phyloP scores from a whole-genome alignment of 495 filamentous ascomycete genomes.

The Neurospora sublineolata region DNA sequence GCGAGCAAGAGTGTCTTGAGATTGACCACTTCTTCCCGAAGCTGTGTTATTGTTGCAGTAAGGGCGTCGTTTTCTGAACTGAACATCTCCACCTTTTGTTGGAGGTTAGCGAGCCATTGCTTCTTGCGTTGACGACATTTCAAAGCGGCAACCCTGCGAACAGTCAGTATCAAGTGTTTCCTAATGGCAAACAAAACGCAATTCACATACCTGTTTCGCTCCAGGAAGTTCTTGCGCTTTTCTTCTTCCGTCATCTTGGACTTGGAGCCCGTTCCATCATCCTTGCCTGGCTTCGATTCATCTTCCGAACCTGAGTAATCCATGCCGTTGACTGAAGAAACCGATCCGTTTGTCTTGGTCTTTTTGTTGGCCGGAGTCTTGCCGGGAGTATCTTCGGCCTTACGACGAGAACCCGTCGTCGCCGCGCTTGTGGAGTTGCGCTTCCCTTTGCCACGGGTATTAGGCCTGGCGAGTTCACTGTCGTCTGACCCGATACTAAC shows the following conservation, averaged over 20 bases:
- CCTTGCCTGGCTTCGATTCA: slow-evolving; percentile 41
- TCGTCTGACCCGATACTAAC: slow-evolving; percentile 64
- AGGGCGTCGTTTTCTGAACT: slow-evolving; percentile 83
- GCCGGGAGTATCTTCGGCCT: slow-evolving; percentile 60
- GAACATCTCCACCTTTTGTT: slow-evolving; percentile 88
- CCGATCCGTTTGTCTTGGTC: slow-evolving; percentile 46
- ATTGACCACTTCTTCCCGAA: slow-evolving; percentile 90
- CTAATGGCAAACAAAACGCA: neutral
- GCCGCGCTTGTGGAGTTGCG: slow-evolving; percentile 31
- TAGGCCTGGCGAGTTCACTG: slow-evolving; percentile 50
- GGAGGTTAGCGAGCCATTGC: slow-evolving; percentile 94
- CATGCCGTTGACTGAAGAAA: slow-evolving; percentile 24
- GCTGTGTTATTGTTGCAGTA: slow-evolving; percentile 64
- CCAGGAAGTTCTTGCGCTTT: slow-evolving; percentile 95
- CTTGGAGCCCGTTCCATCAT: slow-evolving; percentile 26
- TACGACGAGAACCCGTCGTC: slow-evolving; percentile 53
- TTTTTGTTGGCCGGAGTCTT: slow-evolving; percentile 64
- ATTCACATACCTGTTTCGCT: slow-evolving; percentile 75
- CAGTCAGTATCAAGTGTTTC: slow-evolving; percentile 13
- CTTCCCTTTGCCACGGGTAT: slow-evolving; percentile 58
- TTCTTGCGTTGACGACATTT: slow-evolving; percentile 98
- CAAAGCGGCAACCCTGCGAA: slow-evolving; percentile 73
- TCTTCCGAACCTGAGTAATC: slow-evolving; percentile 25
- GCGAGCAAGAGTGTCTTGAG: slow-evolving; percentile 87
- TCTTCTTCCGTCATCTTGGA: slow-evolving; percentile 98